Evolutionary conservation across 164 flowering plant genomes (phyloP).

Genomic region (Dillenia turbinata): DNA sequence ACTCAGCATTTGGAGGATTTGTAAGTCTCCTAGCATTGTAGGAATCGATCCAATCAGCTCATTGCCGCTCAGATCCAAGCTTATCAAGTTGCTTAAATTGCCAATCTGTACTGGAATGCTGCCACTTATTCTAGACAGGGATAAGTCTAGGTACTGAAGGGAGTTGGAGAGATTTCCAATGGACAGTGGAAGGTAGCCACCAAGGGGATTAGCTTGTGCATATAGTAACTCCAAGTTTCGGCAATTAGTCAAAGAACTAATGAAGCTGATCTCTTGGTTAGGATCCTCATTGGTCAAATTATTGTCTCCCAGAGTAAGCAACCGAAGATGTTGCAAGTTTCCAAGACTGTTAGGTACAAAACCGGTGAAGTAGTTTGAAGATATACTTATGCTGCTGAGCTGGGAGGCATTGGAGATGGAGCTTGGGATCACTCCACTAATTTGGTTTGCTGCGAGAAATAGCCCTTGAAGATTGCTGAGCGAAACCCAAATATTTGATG

Average conservation of each 20-base stretch:
- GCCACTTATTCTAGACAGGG: conserved; percentile 12
- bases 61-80: conserved; percentile 11
- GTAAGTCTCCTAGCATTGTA: conserved; percentile 7
- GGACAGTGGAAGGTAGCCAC: conserved; percentile 23
- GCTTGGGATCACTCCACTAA: conserved; percentile 24
- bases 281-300: conserved; percentile 9
- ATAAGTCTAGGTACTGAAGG: conserved; percentile 7
- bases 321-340: conserved; percentile 11
- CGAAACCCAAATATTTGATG: conserved; percentile 15
- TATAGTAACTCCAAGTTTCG: conserved; percentile 7
- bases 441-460: conserved; percentile 9
- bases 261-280: conserved; percentile 11
- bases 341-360: conserved; percentile 22
- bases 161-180: conserved; percentile 32
- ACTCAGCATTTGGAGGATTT: conserved; percentile 11
- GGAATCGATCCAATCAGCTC: conserved; percentile 23
- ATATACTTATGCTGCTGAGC: conserved; percentile 6
- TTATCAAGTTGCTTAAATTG: conserved; percentile 17
- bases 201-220: conserved; percentile 13
- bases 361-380: conserved; percentile 23
- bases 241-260: conserved; percentile 23
- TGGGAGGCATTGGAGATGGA: conserved; percentile 25
- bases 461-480: conserved; percentile 15
- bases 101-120: conserved; percentile 29
- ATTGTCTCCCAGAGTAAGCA: conserved; percentile 10